A percentile compares a stretch with the other conserved stretches of the same genome.
Conservation (phyloP, 345 rosid species). For the Arabidopsis thaliana region DNA sequence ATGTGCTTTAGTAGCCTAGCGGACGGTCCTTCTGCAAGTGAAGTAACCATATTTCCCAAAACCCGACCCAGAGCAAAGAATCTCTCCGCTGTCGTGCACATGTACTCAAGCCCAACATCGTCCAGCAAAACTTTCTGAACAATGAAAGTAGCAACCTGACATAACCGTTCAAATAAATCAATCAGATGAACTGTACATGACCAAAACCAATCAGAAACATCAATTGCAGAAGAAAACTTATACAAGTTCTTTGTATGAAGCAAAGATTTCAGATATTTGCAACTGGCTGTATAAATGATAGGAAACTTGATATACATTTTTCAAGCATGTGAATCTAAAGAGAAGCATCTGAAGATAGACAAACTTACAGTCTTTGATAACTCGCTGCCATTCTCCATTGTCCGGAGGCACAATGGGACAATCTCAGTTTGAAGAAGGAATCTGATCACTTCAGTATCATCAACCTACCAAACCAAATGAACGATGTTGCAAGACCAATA, state of each 20-base stretch:
- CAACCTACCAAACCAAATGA: slow-evolving; percentile 49
- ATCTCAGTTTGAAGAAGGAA: slow-evolving; percentile 50
- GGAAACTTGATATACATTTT: slow-evolving; percentile 20
- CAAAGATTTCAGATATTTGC: slow-evolving; percentile 15
- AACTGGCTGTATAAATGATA: slow-evolving; percentile 12
- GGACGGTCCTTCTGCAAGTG: slow-evolving; percentile 82
- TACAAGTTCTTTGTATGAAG: slow-evolving; percentile 6
- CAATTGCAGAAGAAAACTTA: slow-evolving; percentile 21
- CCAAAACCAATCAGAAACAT: slow-evolving; percentile 19
- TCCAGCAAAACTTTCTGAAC: slow-evolving; percentile 83
- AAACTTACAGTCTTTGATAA: slow-evolving; percentile 60
- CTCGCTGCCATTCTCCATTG: slow-evolving; percentile 57
- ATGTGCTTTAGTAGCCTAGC: slow-evolving; percentile 81
- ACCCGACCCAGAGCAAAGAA: slow-evolving; percentile 89
- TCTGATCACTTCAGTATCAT: slow-evolving; percentile 47
- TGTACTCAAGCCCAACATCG: slow-evolving; percentile 91
- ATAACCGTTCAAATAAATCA: slow-evolving; percentile 21
- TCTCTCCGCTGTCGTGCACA: slow-evolving; percentile 81
- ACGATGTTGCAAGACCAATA: slow-evolving; percentile 24
- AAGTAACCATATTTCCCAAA: slow-evolving; percentile 76
- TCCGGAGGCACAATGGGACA: slow-evolving; percentile 56
- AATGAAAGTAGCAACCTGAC: slow-evolving; percentile 95
- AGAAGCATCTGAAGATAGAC: slow-evolving; percentile 21
- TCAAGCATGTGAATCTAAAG: slow-evolving; percentile 29
- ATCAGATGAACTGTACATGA: not conserved